Base-by-base conservation (phyloP, 2,329 filamentous ascomycete species). In the Thielaviopsis populi region DNA sequence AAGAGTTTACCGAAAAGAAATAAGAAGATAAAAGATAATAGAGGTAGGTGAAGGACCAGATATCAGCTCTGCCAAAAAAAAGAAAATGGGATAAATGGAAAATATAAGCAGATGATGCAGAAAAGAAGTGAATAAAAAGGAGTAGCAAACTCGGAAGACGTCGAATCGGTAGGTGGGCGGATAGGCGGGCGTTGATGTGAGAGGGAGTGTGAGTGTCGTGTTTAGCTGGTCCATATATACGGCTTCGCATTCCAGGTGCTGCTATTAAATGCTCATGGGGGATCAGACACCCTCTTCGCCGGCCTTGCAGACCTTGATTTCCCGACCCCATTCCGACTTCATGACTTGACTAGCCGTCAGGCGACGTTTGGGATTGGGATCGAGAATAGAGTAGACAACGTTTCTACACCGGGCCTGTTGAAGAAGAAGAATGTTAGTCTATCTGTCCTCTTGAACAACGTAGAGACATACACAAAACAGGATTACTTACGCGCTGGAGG, bases 281-380 rank as follows among this genome's bases (percentile, higher is more conserved):
- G 19, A 68, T 75, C 81, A 96, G 70, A 95, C 86, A 65, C 94
- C 94, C 80, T 97, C 91, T 76, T 97, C 89, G 69, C 92, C 94
- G 67, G 94, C 92, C 75, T 91, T 94, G 79, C 94, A 99, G 65
- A 97, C 82, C 76, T 91, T 95, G 75, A 97, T 96, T 75, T 96
- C 92, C 69, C 94, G 89, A 69, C 94, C 91, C 94, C 94, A 99
- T 78, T 99, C 94, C 3, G 92, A 97, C 75, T 96, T 96, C 71
- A 99, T 84, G 65, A 97, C 90, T 76, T 99, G 94, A 48, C 91
- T 92, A 65, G 94, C 92, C 37, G 91, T 96, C 73, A 99, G 92
- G 69, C 94, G 89, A 68, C 94, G 87, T 65, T 83, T 83, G 30
- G 94, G 91, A 73, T 96, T 96, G 37, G 94, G 94, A 72, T 99